Conservation (phyloP, 371 early-diverging fungal genomes). For the Mucor mucedo region DNA sequence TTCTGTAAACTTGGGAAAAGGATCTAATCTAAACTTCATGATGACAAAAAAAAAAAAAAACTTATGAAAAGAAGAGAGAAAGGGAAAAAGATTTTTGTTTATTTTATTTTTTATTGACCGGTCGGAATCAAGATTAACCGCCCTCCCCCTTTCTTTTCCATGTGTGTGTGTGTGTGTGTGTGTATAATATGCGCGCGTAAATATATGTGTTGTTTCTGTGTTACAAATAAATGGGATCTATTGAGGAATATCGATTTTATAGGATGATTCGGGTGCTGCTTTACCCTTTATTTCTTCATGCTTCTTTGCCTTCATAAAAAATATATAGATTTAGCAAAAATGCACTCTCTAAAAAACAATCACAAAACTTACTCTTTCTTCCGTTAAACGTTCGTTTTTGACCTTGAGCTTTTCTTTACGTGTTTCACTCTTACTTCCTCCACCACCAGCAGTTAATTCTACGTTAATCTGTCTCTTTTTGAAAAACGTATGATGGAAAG, state of each 20-base stretch:
- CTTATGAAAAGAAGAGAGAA: not conserved
- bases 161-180: too few relatives aligned
- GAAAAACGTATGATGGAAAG: slow-evolving; percentile 71
- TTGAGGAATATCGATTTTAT: slow-evolving; percentile 28
- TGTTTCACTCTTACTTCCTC: slow-evolving; percentile 71
- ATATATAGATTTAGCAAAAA: too few relatives aligned
- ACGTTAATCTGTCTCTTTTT: slow-evolving; percentile 76
- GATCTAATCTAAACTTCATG: slow-evolving; percentile 41
- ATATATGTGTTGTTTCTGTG: not conserved
- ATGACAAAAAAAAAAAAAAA: slow-evolving; percentile 7
- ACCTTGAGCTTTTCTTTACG: slow-evolving; percentile 68
- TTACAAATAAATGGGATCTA: not conserved
- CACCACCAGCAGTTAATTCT: slow-evolving; percentile 83
- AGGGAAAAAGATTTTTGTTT: not conserved
- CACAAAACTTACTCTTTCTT: slow-evolving; percentile 66
- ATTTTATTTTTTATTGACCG: not conserved
- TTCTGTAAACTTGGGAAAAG: slow-evolving; percentile 41
- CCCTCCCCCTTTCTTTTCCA: not conserved
- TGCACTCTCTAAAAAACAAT: too few relatives aligned
- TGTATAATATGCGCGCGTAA: too few relatives aligned
- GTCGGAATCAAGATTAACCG: not conserved
- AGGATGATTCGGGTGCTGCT: slow-evolving; percentile 21
- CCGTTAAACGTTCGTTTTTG: slow-evolving; percentile 67
- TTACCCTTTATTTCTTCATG: slow-evolving; percentile 31
- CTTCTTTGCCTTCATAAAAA: slow-evolving; percentile 27